These are phyloP conservation scores for Pleurotus sapidus DNA, from an alignment of 768 basidiomycete genomes.

Conservation along the genomic window DNA sequence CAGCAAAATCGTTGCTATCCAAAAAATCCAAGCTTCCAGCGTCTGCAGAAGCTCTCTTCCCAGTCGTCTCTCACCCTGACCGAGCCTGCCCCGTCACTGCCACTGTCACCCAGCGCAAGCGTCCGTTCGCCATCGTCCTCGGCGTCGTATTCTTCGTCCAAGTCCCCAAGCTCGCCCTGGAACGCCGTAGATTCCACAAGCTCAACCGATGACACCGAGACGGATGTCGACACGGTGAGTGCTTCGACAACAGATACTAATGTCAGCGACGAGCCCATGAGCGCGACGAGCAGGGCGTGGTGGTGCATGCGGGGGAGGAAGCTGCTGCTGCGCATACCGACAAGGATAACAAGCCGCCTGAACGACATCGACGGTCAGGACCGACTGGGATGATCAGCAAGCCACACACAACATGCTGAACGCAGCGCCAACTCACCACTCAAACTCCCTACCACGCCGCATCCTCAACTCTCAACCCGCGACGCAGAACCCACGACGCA, in stretches of 20 bases:
- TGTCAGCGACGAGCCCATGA: constrained; percentile 4
- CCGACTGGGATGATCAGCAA: too few relatives aligned
- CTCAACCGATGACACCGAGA: constrained; percentile 38
- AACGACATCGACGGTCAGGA: too few relatives aligned
- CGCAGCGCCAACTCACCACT: too few relatives aligned
- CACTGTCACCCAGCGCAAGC: constrained; percentile 9
- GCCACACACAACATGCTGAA: too few relatives aligned
- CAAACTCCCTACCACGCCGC: too few relatives aligned
- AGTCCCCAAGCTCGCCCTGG: constrained; percentile 15
- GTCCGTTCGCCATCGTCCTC: constrained; percentile 3
- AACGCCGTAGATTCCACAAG: constrained; percentile 29
- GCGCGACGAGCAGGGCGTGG: constrained; percentile 23
- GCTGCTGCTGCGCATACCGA: too few relatives aligned
- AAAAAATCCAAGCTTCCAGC: constrained; percentile 17
- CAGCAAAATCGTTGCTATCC: too few relatives aligned
- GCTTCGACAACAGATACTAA: background rate
- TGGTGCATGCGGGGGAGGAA: too few relatives aligned
- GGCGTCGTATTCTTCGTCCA: constrained; percentile 11
- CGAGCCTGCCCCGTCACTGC: constrained; percentile 11
- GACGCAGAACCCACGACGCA: too few relatives aligned
- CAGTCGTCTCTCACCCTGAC: background rate
- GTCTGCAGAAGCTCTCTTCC: background rate
- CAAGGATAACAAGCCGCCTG: constrained; percentile 12
- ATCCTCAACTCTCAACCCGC: too few relatives aligned
- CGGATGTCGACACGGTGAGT: background rate